Percentiles rank a stretch among this genome's conserved stretches.
These are phyloP conservation scores for Bromus sterilis DNA, from an alignment of 176 grass and related monocot species.

Conservation along the genomic window DNA sequence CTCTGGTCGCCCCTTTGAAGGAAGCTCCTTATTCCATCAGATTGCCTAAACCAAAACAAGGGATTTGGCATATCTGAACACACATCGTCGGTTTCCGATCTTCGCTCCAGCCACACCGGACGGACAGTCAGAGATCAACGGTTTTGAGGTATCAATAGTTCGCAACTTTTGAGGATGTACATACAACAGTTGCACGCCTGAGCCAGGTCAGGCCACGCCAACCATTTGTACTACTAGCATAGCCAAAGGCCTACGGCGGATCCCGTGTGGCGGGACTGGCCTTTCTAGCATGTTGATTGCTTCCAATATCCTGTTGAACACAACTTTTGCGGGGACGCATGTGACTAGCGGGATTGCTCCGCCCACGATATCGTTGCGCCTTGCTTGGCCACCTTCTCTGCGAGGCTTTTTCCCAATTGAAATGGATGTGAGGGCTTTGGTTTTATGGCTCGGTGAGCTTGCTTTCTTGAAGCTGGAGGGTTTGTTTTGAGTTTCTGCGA, in stretches of 20 bases:
- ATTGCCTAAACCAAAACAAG: not conserved
- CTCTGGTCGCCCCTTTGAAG: slow-evolving; percentile 4
- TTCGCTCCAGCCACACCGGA: slow-evolving; percentile 24
- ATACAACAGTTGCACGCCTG: slow-evolving; percentile 21
- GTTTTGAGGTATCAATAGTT: slow-evolving; percentile 23
- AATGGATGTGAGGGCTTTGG: slow-evolving; percentile 39
- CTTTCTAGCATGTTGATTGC: slow-evolving; percentile 46
- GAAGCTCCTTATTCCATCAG: slow-evolving; percentile 9
- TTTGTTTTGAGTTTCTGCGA: slow-evolving; percentile 46
- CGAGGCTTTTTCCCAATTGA: slow-evolving; percentile 21
- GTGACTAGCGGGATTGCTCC: slow-evolving; percentile 53
- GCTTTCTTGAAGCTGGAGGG: slow-evolving; percentile 31
- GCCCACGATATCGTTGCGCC: slow-evolving; percentile 30
- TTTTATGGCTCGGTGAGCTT: slow-evolving; percentile 45
- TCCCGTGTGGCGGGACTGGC: slow-evolving; percentile 33
- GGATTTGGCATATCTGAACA: not conserved
- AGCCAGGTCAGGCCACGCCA: slow-evolving; percentile 4
- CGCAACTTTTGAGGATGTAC: slow-evolving; percentile 23
- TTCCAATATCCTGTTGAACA: slow-evolving; percentile 78
- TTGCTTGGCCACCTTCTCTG: slow-evolving; percentile 16
- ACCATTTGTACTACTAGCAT: not conserved
- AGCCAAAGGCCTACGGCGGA: slow-evolving; percentile 16
- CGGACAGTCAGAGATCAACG: slow-evolving; percentile 43
- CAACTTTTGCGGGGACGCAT: slow-evolving; percentile 70
- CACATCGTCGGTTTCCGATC: not conserved